A percentile compares a stretch with the other conserved stretches of the same genome.
Evolutionary conservation across 768 basidiomycete genomes (phyloP).

Genomic region (Boletus eberwhitei): DNA sequence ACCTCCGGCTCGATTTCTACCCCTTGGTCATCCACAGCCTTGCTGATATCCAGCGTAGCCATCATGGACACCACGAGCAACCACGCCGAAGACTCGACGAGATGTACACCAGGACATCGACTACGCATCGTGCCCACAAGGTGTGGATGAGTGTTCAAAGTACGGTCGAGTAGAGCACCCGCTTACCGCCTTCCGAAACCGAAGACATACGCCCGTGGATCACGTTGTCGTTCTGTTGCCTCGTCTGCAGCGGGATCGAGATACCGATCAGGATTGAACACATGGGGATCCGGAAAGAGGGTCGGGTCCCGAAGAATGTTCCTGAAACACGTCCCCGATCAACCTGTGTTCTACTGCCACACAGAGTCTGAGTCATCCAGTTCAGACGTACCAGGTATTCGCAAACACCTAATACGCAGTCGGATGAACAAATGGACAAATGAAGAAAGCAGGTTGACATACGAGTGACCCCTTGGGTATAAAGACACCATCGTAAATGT

Average conservation of each 20-base stretch:
- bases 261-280: slow-evolving; percentile 55
- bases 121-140: slow-evolving; percentile 25
- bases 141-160: neutral
- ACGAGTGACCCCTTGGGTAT: slow-evolving; percentile 65
- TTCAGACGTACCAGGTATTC: slow-evolving; percentile 51
- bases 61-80: slow-evolving; percentile 54
- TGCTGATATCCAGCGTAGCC: slow-evolving; percentile 54
- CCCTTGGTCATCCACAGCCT: slow-evolving; percentile 49
- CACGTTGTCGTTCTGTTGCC: slow-evolving; percentile 30
- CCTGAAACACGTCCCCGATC: slow-evolving; percentile 27
- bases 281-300: slow-evolving; percentile 47
- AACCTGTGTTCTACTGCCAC: neutral
- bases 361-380: neutral
- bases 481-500: slow-evolving; percentile 55
- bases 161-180: neutral
- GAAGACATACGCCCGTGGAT: slow-evolving; percentile 45
- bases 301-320: slow-evolving; percentile 45
- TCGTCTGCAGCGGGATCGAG: slow-evolving; percentile 27
- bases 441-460: slow-evolving; percentile 7
- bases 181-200: slow-evolving; percentile 46
- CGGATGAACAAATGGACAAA: slow-evolving; percentile 1
- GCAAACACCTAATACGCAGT: slow-evolving; percentile 41
- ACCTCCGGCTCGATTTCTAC: slow-evolving; percentile 46
- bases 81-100: slow-evolving; percentile 65
- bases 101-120: slow-evolving; percentile 60